phyloP scores from a whole-genome alignment of 2,329 filamentous ascomycete species.

The Cladosporium halotolerans region DNA sequence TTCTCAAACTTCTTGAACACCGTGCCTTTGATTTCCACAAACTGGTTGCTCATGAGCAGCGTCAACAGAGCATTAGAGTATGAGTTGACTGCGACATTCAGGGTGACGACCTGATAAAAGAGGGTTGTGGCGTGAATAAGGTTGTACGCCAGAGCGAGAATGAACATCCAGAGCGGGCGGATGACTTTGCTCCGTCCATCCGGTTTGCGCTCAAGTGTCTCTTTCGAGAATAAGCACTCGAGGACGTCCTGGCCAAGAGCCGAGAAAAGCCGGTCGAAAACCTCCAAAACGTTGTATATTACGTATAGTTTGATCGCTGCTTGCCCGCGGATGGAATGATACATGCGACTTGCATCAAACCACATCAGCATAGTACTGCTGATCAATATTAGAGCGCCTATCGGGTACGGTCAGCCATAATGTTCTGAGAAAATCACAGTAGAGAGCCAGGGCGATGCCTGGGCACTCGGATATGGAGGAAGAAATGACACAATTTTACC shows the following conservation, averaged over 20 bases:
- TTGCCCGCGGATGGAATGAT: slow-evolving; percentile 93
- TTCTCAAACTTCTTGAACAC: slow-evolving; percentile 99
- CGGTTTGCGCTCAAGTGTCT: slow-evolving; percentile 80
- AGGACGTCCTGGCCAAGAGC: slow-evolving; percentile 93
- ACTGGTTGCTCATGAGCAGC: slow-evolving; percentile 90
- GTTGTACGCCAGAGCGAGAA: slow-evolving; percentile 80
- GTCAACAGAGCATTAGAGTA: slow-evolving; percentile 95
- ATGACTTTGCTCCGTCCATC: slow-evolving; percentile 88
- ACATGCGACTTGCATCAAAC: slow-evolving; percentile 94
- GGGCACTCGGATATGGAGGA: not conserved
- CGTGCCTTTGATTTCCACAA: slow-evolving; percentile 96
- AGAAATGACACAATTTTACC: slow-evolving; percentile 38
- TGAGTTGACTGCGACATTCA: slow-evolving; percentile 97
- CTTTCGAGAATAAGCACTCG: slow-evolving; percentile 88
- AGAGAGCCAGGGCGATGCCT: not conserved
- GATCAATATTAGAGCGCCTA: slow-evolving; percentile 65
- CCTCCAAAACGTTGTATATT: slow-evolving; percentile 95
- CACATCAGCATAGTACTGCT: slow-evolving; percentile 82
- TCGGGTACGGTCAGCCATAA: not conserved
- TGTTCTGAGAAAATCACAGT: not conserved
- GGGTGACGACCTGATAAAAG: slow-evolving; percentile 95
- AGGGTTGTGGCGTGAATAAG: slow-evolving; percentile 79
- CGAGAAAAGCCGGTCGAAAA: slow-evolving; percentile 80
- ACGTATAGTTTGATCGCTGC: slow-evolving; percentile 98
- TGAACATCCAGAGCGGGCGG: slow-evolving; percentile 83